A percentile compares a stretch with the other conserved stretches of the same genome.
phyloP scores from a whole-genome alignment of 768 basidiomycete species.

The Nidularia sp. region DNA sequence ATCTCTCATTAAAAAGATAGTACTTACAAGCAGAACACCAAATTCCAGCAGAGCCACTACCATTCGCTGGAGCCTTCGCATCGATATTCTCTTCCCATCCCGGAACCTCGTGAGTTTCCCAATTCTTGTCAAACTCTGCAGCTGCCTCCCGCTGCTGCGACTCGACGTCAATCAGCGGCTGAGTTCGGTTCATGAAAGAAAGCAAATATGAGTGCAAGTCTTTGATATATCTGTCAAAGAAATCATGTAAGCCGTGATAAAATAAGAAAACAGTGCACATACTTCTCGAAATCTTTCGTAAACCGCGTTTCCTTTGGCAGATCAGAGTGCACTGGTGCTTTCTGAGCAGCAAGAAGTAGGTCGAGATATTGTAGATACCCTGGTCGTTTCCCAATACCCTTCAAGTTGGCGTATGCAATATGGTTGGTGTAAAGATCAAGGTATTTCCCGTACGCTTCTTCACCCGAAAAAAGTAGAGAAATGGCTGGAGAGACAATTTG shows the following conservation, averaged over 20 bases:
- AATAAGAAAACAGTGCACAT: slow-evolving; percentile 20
- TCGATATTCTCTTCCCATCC: slow-evolving; percentile 68
- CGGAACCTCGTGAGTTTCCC: slow-evolving; percentile 72
- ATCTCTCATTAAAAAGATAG: not conserved
- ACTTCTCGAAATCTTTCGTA: slow-evolving; percentile 80
- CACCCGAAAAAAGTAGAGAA: slow-evolving; percentile 88
- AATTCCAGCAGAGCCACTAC: slow-evolving; percentile 51
- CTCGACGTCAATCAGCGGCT: slow-evolving; percentile 78
- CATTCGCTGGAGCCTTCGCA: slow-evolving; percentile 40
- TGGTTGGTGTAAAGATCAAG: slow-evolving; percentile 91
- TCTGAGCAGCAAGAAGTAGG: slow-evolving; percentile 64
- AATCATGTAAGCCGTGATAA: slow-evolving; percentile 5
- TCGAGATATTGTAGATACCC: slow-evolving; percentile 95
- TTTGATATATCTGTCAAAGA: slow-evolving; percentile 67
- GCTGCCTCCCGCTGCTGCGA: slow-evolving; percentile 60
- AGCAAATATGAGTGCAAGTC: slow-evolving; percentile 79
- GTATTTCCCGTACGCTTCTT: slow-evolving; percentile 93
- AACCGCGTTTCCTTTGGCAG: slow-evolving; percentile 63
- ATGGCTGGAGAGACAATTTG: slow-evolving; percentile 44
- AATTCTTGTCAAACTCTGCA: slow-evolving; percentile 69
- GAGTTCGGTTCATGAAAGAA: slow-evolving; percentile 81
- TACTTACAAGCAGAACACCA: slow-evolving; percentile 93
- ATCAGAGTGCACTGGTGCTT: slow-evolving; percentile 60
- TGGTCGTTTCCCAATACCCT: slow-evolving; percentile 76
- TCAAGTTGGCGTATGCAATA: slow-evolving; percentile 84